Conservation (phyloP, 345 rosid genomes). For the Abelmoschus esculentus region DNA sequence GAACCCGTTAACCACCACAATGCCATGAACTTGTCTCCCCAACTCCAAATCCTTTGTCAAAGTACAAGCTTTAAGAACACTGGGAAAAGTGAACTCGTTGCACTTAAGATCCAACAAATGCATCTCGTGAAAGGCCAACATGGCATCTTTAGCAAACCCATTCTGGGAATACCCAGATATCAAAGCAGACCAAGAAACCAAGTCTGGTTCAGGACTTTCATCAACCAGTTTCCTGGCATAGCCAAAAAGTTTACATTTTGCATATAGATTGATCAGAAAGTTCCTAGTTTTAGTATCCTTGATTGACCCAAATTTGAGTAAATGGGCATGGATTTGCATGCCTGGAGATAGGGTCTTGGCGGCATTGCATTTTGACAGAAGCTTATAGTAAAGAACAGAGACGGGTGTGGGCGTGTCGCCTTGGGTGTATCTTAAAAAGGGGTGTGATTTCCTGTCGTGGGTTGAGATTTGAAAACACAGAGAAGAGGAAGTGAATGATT, state of each 20-base stretch:
- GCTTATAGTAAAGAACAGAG: constrained; percentile 21
- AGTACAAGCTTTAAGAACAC: constrained; percentile 51
- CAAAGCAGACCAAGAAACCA: constrained; percentile 64
- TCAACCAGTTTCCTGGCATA: constrained; percentile 51
- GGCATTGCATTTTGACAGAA: constrained; percentile 33
- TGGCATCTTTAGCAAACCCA: constrained; percentile 38
- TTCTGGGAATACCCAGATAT: constrained; percentile 49
- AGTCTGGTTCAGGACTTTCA: constrained; percentile 48
- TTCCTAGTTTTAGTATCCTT: constrained; percentile 29
- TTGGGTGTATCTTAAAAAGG: constrained; percentile 7
- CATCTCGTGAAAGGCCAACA: constrained; percentile 33
- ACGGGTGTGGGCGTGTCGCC: background rate
- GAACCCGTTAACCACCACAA: constrained; percentile 42
- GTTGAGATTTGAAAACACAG: constrained; percentile 14
- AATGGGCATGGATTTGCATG: constrained; percentile 37
- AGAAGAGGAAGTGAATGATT: constrained; percentile 10
- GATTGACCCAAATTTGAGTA: constrained; percentile 28
- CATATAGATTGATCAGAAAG: constrained; percentile 34
- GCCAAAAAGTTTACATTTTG: constrained; percentile 33
- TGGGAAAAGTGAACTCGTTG: constrained; percentile 53
- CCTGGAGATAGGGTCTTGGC: constrained; percentile 33
- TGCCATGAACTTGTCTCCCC: constrained; percentile 56
- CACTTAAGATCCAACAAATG: constrained; percentile 42
- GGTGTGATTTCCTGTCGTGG: constrained; percentile 6
- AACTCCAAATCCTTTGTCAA: constrained; percentile 29